Evolutionary conservation across 495 filamentous ascomycete genomes (phyloP).

Genomic region (Talaromyces thailandensis): DNA sequence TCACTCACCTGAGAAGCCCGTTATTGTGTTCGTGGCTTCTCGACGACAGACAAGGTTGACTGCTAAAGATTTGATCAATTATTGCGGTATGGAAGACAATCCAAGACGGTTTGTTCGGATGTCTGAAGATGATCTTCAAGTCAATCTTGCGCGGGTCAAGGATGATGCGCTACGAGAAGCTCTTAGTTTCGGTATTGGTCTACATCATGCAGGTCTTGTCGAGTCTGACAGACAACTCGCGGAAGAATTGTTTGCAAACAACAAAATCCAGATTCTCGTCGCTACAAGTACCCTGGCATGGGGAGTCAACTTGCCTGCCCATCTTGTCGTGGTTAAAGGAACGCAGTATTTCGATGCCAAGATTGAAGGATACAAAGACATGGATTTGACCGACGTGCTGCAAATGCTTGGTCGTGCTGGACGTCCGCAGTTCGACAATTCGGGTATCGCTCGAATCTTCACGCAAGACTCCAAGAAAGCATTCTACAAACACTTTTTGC

Average conservation of each 20-base stretch:
- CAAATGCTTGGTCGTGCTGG: slow-evolving; percentile 98
- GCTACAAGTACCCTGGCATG: slow-evolving; percentile 97
- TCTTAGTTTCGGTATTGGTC: slow-evolving; percentile 88
- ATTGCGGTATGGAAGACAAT: slow-evolving; percentile 97
- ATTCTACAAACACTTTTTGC: slow-evolving; percentile 99
- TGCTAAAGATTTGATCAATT: slow-evolving; percentile 91
- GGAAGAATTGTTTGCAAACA: slow-evolving; percentile 92
- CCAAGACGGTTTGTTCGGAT: slow-evolving; percentile 85
- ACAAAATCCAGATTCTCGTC: slow-evolving; percentile 94
- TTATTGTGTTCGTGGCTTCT: slow-evolving; percentile 97
- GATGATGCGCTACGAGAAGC: slow-evolving; percentile 87
- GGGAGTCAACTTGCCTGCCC: slow-evolving; percentile 96
- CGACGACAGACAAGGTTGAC: slow-evolving; percentile 91
- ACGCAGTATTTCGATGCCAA: slow-evolving; percentile 99
- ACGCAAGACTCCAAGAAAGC: slow-evolving; percentile 97
- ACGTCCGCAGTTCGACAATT: slow-evolving; percentile 91
- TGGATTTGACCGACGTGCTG: slow-evolving; percentile 97
- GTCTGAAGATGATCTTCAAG: slow-evolving; percentile 87
- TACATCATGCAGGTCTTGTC: slow-evolving; percentile 95
- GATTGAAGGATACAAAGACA: slow-evolving; percentile 94
- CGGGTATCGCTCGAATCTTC: slow-evolving; percentile 92
- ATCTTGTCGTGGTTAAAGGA: slow-evolving; percentile 95
- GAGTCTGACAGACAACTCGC: slow-evolving; percentile 86
- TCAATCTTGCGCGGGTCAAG: slow-evolving; percentile 76
- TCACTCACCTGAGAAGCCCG: slow-evolving; percentile 91